Evolutionary conservation across 305 asterid species (phyloP).

Genomic region (Fraxinus baroniana): DNA sequence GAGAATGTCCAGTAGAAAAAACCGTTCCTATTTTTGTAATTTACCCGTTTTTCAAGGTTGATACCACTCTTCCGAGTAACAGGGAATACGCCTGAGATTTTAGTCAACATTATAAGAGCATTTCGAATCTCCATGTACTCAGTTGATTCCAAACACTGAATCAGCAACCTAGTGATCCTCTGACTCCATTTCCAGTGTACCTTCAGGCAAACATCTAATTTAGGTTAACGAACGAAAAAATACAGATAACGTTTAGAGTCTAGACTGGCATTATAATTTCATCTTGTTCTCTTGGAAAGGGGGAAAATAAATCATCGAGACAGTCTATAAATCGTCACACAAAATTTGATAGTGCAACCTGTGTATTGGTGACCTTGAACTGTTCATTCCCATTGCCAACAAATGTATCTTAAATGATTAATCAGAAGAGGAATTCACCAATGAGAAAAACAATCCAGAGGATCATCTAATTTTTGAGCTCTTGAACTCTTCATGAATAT

Average conservation of each 20-base stretch:
- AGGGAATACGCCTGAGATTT: slow-evolving; percentile 86
- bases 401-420: background rate
- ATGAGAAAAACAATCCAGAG: background rate
- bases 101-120: slow-evolving; percentile 89
- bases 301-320: background rate
- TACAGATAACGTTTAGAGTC: background rate
- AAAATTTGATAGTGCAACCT: slow-evolving; percentile 5
- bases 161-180: slow-evolving; percentile 86
- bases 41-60: slow-evolving; percentile 98
- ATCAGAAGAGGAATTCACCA: background rate
- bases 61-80: slow-evolving; percentile 98
- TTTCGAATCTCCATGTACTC: slow-evolving; percentile 99
- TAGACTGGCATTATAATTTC: slow-evolving; percentile 12
- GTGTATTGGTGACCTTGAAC: slow-evolving; percentile 7
- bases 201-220: slow-evolving; percentile 39
- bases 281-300: background rate
- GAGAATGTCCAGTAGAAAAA: slow-evolving; percentile 12
- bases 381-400: background rate
- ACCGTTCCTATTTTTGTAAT: slow-evolving; percentile 1
- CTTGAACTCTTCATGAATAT: background rate
- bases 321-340: background rate
- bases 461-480: background rate
- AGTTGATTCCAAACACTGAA: slow-evolving; percentile 92
- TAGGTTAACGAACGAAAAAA: background rate
- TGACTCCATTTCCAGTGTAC: slow-evolving; percentile 99